Conservation (phyloP, 805 yeast genomes). For the Limtongia smithiae region DNA sequence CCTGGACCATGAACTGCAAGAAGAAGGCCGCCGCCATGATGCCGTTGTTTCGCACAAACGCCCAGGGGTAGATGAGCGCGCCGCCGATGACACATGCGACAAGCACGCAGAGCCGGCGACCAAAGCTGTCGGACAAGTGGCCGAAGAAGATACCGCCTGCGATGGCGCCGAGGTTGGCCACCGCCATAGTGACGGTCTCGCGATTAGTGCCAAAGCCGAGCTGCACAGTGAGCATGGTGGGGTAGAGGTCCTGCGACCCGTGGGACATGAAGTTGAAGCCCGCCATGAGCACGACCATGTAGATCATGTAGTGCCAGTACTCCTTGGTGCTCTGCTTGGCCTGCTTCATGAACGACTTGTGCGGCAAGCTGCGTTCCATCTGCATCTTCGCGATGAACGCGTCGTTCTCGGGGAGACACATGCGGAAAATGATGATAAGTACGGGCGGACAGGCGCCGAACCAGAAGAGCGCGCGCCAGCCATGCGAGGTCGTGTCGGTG, state of each 20-base stretch:
- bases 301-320: conserved; percentile 61
- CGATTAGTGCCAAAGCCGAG: conserved; percentile 45
- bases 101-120: conserved; percentile 57
- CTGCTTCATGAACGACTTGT: conserved; percentile 15
- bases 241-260: conserved; percentile 71
- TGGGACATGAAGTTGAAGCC: conserved; percentile 71
- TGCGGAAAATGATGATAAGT: conserved; percentile 57
- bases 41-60: conserved; percentile 44
- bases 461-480: conserved; percentile 74
- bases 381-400: conserved; percentile 18
- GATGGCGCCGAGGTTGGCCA: conserved; percentile 66
- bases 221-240: conserved; percentile 58
- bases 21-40: conserved; percentile 60
- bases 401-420: conserved; percentile 58
- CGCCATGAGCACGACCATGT: conserved; percentile 58
- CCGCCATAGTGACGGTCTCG: conserved; percentile 57
- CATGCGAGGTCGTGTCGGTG: conserved; percentile 43
- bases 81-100: conserved; percentile 53
- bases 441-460: conserved; percentile 67
- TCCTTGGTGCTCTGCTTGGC: conserved; percentile 42
- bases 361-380: conserved; percentile 3
- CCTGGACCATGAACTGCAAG: conserved; percentile 63
- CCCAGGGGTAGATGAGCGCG: conserved; percentile 61
- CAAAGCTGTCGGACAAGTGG: conserved; percentile 54
- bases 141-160: conserved; percentile 61